Conservation (phyloP, 805 yeast genomes). For the Metschnikowia henanensis region DNA sequence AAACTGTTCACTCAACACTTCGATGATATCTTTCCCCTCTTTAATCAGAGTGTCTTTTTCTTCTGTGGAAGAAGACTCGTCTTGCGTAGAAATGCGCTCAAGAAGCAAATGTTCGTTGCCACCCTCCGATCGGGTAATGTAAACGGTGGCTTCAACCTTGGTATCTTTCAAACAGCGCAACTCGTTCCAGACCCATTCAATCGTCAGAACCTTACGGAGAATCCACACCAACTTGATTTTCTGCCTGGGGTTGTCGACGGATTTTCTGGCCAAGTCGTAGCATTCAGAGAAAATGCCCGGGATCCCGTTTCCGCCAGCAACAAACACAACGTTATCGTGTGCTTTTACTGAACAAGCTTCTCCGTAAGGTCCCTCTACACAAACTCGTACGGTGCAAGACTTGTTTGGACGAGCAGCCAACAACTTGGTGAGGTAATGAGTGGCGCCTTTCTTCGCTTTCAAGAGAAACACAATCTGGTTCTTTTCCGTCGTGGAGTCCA, state of each 20-base stretch:
- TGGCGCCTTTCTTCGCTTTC: conserved; percentile 58
- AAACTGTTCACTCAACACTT: conserved; percentile 2
- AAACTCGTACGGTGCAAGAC: conserved; percentile 38
- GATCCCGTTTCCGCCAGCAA: conserved; percentile 68
- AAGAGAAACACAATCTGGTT: conserved; percentile 33
- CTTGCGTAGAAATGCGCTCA: conserved; percentile 4
- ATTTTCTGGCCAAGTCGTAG: conserved; percentile 19
- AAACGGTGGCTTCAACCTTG: conserved; percentile 32
- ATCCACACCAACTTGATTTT: conserved; percentile 29
- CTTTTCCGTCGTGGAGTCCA: conserved; percentile 35
- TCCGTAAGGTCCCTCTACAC: conserved; percentile 66
- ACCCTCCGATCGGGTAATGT: conserved; percentile 37
- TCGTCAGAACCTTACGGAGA: conserved; percentile 20
- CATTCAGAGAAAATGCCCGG: conserved; percentile 54
- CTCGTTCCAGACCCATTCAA: conserved; percentile 27
- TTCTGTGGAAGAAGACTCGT: conserved; percentile 12
- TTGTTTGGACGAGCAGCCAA: conserved; percentile 27
- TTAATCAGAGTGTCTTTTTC: conserved; percentile 13
- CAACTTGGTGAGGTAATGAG: conserved; percentile 38
- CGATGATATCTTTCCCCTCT: background rate
- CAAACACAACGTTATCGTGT: conserved; percentile 46
- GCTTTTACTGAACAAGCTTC: conserved; percentile 44
- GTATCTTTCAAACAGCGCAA: conserved; percentile 20
- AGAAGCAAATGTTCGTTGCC: conserved; percentile 8
- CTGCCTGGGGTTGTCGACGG: conserved; percentile 6